Base-by-base conservation (phyloP, 768 basidiomycete genomes). In the Hygrocybe punicea region DNA sequence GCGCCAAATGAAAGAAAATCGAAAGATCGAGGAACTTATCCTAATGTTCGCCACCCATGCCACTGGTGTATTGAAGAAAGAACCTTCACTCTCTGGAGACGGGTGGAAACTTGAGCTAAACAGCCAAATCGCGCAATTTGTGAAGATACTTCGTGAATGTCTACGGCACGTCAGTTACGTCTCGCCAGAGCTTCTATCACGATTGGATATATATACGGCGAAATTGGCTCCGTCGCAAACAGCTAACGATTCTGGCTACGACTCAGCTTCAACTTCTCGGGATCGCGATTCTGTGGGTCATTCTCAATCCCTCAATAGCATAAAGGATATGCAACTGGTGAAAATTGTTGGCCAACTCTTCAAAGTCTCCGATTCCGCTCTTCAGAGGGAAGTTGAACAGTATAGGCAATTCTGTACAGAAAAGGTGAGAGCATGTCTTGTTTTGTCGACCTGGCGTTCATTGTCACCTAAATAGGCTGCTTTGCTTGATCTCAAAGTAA, bases 11-110 rank as follows among this genome's bases (percentile, higher is more conserved):
- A 92, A 93, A 72, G 95, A 98, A 70, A 95, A 92, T 69, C 83
- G 97, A 46, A 97, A 96, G 76, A 91, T 98, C 37, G 97, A 99
- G 73, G 94, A 98, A 61, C 86, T 99, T 54, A 96, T 99, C 58
- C 79, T 99, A 51, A 90, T 91, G 81, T 98, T 98, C 65, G 95
- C 95, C 10, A 91, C 94, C 1, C 86, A 93, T 52, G 91, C 96
- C 3, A 93, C 91, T 2, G 81, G 83, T 24, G 84, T 91, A 8
- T 80, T 98, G 58, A 89, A 87, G 81, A 97, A 97, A 73, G 93
- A 95, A 62, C 90, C 90, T 0, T 81, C 89, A 2, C 76, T 94
- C 1, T 81, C 81, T 14, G 89, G 85, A 21, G 94, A 97, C 48
- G 89, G 84, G 19, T 98, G 95, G 95, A 98, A 98, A 69, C 68